phyloP scores from a whole-genome alignment of 1,284 basidiomycete genomes.

The Porodaedalea pini region DNA sequence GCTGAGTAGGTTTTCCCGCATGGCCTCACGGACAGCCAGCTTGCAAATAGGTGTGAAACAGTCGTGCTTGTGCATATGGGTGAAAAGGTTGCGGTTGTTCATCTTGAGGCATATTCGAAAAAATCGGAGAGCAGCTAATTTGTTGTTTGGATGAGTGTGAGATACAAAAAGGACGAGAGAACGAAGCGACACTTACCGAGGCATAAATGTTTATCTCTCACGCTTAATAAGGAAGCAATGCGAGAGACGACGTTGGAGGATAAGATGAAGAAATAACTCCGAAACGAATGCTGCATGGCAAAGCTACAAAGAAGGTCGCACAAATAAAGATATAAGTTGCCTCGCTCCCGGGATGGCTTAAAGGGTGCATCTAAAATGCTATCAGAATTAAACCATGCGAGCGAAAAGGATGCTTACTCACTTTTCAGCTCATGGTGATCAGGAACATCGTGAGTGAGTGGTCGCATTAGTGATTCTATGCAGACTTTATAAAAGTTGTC shows the following conservation, averaged over 20 bases:
- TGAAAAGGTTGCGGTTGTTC: slow-evolving; percentile 84
- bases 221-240: slow-evolving; percentile 75
- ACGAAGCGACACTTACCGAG: slow-evolving; percentile 56
- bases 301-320: slow-evolving; percentile 92
- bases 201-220: slow-evolving; percentile 87
- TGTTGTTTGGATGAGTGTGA: slow-evolving; percentile 11
- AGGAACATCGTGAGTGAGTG: slow-evolving; percentile 67
- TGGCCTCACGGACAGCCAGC: slow-evolving; percentile 77
- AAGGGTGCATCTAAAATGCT: slow-evolving; percentile 45
- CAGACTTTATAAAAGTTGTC: slow-evolving; percentile 90
- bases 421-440: slow-evolving; percentile 67
- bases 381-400: not conserved
- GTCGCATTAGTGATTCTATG: slow-evolving; percentile 72
- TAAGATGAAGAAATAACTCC: slow-evolving; percentile 88
- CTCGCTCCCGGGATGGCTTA: slow-evolving; percentile 63
- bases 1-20: slow-evolving; percentile 87
- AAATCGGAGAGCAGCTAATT: slow-evolving; percentile 82
- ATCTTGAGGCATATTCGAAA: slow-evolving; percentile 84
- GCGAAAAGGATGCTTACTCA: slow-evolving; percentile 32
- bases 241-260: slow-evolving; percentile 71
- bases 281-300: slow-evolving; percentile 83
- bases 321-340: slow-evolving; percentile 76
- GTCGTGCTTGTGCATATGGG: slow-evolving; percentile 83
- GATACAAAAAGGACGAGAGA: not conserved
- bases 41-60: slow-evolving; percentile 81